Percentiles rank a stretch among this genome's conserved stretches.
These are phyloP conservation scores for Rhodotorula sp. DNA, from an alignment of 1,284 basidiomycete species.

Conservation along the genomic window DNA sequence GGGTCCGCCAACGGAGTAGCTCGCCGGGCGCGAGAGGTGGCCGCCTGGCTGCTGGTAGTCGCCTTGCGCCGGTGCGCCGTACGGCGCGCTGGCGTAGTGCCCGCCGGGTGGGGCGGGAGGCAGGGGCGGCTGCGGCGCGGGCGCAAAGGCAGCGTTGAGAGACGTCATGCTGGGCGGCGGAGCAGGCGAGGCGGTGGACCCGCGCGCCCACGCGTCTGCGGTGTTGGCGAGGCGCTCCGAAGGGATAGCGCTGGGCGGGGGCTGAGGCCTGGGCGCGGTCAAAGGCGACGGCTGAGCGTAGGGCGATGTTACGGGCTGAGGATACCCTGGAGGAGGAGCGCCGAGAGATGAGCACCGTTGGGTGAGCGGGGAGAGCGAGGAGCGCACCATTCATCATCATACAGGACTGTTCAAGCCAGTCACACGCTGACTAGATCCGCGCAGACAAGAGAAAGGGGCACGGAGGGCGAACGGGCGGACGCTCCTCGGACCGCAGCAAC, in stretches of 20 bases:
- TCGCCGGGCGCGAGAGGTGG: slow-evolving; percentile 8
- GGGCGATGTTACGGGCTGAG: slow-evolving; percentile 23
- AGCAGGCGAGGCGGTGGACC: slow-evolving; percentile 25
- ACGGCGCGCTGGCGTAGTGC: not conserved
- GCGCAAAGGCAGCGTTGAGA: not conserved
- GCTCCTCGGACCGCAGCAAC: too few species aligned
- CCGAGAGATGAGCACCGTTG: not conserved
- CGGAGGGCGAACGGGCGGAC: too few species aligned
- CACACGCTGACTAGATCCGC: too few species aligned
- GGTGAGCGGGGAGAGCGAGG: not conserved
- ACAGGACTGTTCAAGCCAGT: too few species aligned
- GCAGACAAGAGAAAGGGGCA: too few species aligned
- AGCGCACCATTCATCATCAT: not conserved
- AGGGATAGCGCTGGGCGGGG: slow-evolving; percentile 38
- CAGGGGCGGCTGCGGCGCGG: not conserved
- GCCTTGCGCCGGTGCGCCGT: not conserved
- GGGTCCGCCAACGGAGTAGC: slow-evolving; percentile 13
- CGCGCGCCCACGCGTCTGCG: slow-evolving; percentile 30
- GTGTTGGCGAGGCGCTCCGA: slow-evolving; percentile 32
- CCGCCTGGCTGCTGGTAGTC: not conserved
- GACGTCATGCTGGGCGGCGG: slow-evolving; percentile 26
- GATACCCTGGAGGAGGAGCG: not conserved
- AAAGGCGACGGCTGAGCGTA: slow-evolving; percentile 28
- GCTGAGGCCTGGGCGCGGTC: slow-evolving; percentile 31
- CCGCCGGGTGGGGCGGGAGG: not conserved